Conservation (phyloP, 148 eudicot genomes). For the Rhododendron kiyosumense region DNA sequence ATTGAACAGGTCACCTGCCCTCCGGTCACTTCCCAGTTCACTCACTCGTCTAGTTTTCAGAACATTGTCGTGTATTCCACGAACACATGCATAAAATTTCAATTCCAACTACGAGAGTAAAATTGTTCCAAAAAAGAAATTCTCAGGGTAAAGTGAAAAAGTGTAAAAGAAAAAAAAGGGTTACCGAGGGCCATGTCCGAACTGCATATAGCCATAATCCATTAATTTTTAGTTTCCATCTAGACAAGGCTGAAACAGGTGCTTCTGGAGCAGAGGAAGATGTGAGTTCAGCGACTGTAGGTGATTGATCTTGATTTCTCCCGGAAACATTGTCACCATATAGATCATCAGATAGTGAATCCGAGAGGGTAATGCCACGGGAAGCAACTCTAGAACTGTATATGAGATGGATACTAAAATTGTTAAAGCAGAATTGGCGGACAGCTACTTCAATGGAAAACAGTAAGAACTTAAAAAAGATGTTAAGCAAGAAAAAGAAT, state of each 20-base stretch:
- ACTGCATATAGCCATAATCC: slow-evolving; percentile 47
- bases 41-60: not conserved
- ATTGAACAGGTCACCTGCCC: not conserved
- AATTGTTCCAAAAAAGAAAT: not conserved
- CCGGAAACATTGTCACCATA: slow-evolving; percentile 22
- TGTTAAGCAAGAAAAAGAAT: not conserved
- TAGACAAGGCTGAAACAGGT: slow-evolving; percentile 39
- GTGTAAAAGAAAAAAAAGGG: slow-evolving; percentile 6
- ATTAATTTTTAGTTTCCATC: slow-evolving; percentile 48
- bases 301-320: slow-evolving; percentile 34
- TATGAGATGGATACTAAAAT: slow-evolving; percentile 9
- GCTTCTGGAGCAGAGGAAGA: slow-evolving; percentile 42
- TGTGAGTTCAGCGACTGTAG: slow-evolving; percentile 27
- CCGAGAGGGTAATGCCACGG: slow-evolving; percentile 68
- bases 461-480: not conserved
- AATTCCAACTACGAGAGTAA: not conserved
- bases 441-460: slow-evolving; percentile 1
- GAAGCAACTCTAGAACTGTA: slow-evolving; percentile 91
- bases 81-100: not conserved
- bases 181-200: slow-evolving; percentile 87
- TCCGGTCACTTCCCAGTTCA: not conserved
- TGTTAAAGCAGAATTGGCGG: slow-evolving; percentile 1
- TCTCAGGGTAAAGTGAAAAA: not conserved
- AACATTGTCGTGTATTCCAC: not conserved
- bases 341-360: slow-evolving; percentile 50